Evolutionary conservation across 495 filamentous ascomycete genomes (phyloP).

Genomic region (Neurospora sp.): DNA sequence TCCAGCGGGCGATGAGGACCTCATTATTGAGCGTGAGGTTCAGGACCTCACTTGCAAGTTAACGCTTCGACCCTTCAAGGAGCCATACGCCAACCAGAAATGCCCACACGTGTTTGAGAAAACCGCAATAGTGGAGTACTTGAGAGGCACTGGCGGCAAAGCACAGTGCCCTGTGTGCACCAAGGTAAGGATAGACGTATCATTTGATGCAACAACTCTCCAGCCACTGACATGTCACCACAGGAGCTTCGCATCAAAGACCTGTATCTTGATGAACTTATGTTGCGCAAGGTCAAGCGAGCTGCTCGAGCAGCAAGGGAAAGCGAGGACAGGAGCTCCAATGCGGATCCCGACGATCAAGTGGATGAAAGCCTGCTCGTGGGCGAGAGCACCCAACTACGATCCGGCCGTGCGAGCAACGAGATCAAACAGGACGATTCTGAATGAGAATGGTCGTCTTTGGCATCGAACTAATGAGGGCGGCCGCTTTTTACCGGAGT

Average conservation of each 20-base stretch:
- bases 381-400: constrained; percentile 10
- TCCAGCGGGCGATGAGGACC: constrained; percentile 52
- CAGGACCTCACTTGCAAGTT: constrained; percentile 70
- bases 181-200: constrained; percentile 22
- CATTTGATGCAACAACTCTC: neutral
- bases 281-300: constrained; percentile 33
- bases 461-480: neutral
- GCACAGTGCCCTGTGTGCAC: constrained; percentile 35
- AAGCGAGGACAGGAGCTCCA: constrained; percentile 17
- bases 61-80: constrained; percentile 60
- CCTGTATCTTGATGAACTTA: constrained; percentile 31
- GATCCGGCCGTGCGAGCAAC: neutral
- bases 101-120: constrained; percentile 82
- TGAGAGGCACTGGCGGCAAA: constrained; percentile 28
- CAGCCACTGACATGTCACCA: constrained; percentile 1
- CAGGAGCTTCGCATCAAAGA: constrained; percentile 28
- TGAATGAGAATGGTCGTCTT: neutral
- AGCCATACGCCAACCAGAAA: constrained; percentile 64
- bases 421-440: constrained; percentile 11
- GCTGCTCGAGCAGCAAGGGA: constrained; percentile 19
- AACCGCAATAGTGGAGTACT: constrained; percentile 55
- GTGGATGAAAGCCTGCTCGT: constrained; percentile 18
- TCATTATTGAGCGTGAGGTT: constrained; percentile 59
- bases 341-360: constrained; percentile 18
- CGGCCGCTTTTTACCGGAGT: neutral